Evolutionary conservation across 2,329 filamentous ascomycete species (phyloP).

Genomic region (Bisporella sp.): DNA sequence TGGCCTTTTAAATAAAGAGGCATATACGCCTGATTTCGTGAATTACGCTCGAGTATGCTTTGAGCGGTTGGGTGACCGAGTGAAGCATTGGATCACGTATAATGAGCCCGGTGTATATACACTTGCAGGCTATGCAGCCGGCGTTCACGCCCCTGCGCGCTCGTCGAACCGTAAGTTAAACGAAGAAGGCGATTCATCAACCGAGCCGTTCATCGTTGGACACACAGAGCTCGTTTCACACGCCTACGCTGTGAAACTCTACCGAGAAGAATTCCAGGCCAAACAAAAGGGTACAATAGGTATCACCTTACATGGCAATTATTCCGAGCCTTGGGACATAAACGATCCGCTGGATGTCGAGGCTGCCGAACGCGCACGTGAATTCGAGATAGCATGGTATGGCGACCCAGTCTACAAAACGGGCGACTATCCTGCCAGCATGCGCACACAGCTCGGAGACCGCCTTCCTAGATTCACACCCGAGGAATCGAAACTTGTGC

Average conservation of each 20-base stretch:
- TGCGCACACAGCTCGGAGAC: slow-evolving; percentile 72
- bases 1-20: slow-evolving; percentile 68
- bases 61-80: slow-evolving; percentile 58
- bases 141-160: slow-evolving; percentile 72
- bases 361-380: slow-evolving; percentile 70
- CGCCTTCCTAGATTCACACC: slow-evolving; percentile 68
- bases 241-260: slow-evolving; percentile 69
- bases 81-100: slow-evolving; percentile 84
- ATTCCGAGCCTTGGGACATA: slow-evolving; percentile 66
- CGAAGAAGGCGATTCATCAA: slow-evolving; percentile 61
- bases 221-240: slow-evolving; percentile 79
- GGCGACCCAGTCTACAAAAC: slow-evolving; percentile 73
- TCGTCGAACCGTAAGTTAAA: slow-evolving; percentile 67
- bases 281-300: slow-evolving; percentile 68
- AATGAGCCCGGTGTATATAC: slow-evolving; percentile 83
- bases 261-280: slow-evolving; percentile 72
- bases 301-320: slow-evolving; percentile 71
- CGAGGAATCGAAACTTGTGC: slow-evolving; percentile 60
- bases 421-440: slow-evolving; percentile 74
- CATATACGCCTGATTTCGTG: slow-evolving; percentile 76
- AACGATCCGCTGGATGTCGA: slow-evolving; percentile 66
- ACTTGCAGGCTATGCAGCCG: slow-evolving; percentile 70
- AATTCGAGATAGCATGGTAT: slow-evolving; percentile 83
- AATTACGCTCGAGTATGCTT: slow-evolving; percentile 72
- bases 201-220: slow-evolving; percentile 74